A percentile compares a stretch with the other conserved stretches of the same genome.
These are phyloP conservation scores for Fusarium camptoceras DNA, from an alignment of 2,329 filamentous ascomycete genomes.

Conservation along the genomic window DNA sequence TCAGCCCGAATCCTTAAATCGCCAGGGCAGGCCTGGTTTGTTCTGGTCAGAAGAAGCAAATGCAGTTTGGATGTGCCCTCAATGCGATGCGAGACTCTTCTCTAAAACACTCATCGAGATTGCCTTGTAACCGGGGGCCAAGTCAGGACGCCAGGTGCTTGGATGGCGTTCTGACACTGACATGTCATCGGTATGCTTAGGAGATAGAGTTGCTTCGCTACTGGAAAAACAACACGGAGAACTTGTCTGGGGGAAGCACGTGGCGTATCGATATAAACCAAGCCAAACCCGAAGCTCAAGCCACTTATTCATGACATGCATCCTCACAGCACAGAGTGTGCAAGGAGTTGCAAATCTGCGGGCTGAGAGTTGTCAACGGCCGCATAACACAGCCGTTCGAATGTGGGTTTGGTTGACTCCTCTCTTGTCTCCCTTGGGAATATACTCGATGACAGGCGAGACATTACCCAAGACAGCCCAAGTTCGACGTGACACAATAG, in stretches of 20 bases:
- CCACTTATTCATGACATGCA: neutral
- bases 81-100: neutral
- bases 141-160: neutral
- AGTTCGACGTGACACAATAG: neutral
- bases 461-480: constrained; percentile 12
- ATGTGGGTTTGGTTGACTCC: neutral
- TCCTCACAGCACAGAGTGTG: neutral
- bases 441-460: constrained; percentile 16
- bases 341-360: neutral
- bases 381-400: constrained; percentile 2
- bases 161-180: neutral
- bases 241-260: neutral
- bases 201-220: neutral
- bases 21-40: neutral
- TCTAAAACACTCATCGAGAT: neutral
- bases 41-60: constrained; percentile 2
- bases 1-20: constrained; percentile 10
- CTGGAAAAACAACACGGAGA: neutral
- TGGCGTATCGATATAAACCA: neutral
- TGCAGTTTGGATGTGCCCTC: neutral
- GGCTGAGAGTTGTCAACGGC: constrained; percentile 15
- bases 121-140: neutral
- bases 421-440: neutral
- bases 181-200: neutral
- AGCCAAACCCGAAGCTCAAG: neutral